Conservation (phyloP, 305 asterid species). For the Fraxinus baroniana region DNA sequence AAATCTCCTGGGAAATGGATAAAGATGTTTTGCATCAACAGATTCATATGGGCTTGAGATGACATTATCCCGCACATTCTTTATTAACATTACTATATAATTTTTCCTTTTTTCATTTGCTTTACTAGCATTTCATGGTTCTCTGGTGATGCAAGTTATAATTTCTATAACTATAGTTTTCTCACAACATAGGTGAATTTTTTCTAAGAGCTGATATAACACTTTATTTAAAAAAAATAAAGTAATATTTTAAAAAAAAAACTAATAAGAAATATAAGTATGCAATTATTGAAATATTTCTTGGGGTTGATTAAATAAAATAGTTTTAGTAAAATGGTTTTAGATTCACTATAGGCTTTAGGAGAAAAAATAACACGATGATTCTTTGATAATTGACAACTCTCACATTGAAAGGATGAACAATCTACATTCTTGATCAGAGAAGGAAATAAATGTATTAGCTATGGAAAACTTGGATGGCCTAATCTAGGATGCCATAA, state of each 20-base stretch:
- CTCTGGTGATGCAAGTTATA: slow-evolving; percentile 17
- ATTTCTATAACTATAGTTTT: neutral
- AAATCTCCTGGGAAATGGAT: neutral
- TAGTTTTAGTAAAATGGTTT: neutral
- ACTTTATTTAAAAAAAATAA: neutral
- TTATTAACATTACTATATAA: slow-evolving; percentile 1
- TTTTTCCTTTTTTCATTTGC: neutral
- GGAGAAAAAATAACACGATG: neutral
- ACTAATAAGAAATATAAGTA: neutral
- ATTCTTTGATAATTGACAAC: neutral
- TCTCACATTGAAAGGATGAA: neutral
- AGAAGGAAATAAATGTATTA: neutral
- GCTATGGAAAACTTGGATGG: neutral
- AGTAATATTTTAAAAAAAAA: neutral
- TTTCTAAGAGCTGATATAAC: neutral
- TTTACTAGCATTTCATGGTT: neutral
- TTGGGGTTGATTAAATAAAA: neutral
- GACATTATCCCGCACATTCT: slow-evolving; percentile 9
- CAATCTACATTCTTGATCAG: neutral
- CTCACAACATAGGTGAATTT: neutral
- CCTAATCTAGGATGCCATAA: neutral
- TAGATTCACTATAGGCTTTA: neutral
- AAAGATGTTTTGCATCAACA: neutral
- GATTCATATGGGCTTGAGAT: neutral
- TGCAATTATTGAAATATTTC: neutral